Evolutionary conservation across 2,329 filamentous ascomycete genomes (phyloP).

Genomic region (Macrophomina pseudophaseolina): DNA sequence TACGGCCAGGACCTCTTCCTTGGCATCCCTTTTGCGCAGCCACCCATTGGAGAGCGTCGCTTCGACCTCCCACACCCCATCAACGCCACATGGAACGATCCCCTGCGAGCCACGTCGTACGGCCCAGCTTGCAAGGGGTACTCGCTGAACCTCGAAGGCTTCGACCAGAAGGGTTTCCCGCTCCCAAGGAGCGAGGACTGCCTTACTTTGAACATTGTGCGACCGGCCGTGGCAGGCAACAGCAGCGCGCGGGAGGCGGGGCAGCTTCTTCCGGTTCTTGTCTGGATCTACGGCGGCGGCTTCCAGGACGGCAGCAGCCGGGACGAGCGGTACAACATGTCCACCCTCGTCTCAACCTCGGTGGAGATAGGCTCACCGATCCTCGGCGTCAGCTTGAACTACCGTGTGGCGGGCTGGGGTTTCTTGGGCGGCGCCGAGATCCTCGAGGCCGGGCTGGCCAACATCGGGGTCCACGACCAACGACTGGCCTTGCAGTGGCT

Average conservation of each 20-base stretch:
- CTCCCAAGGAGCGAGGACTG: slow-evolving; percentile 52
- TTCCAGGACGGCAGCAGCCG: slow-evolving; percentile 27
- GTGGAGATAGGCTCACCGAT: slow-evolving; percentile 57
- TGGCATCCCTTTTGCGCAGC: slow-evolving; percentile 24
- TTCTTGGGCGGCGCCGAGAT: slow-evolving; percentile 65
- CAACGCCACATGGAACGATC: slow-evolving; percentile 50
- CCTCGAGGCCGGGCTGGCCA: slow-evolving; percentile 59
- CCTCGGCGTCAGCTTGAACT: slow-evolving; percentile 78
- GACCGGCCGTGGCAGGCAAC: slow-evolving; percentile 36
- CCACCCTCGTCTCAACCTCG: slow-evolving; percentile 33
- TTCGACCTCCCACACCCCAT: slow-evolving; percentile 35
- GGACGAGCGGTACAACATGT: slow-evolving; percentile 36
- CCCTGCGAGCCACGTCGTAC: slow-evolving; percentile 40
- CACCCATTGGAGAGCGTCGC: slow-evolving; percentile 1
- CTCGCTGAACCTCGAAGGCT: slow-evolving; percentile 46
- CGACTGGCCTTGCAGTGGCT: slow-evolving; percentile 54
- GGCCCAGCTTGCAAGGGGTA: slow-evolving; percentile 54
- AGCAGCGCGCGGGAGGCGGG: slow-evolving; percentile 30
- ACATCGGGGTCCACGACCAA: slow-evolving; percentile 52
- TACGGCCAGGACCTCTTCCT: slow-evolving; percentile 34
- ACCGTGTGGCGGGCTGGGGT: slow-evolving; percentile 75
- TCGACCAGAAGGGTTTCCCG: slow-evolving; percentile 37
- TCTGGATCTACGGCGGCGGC: slow-evolving; percentile 31
- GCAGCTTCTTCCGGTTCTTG: slow-evolving; percentile 48
- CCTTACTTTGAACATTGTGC: slow-evolving; percentile 50